Conservation (phyloP, 2,329 filamentous ascomycete species). For the Exophiala oligosperma region DNA sequence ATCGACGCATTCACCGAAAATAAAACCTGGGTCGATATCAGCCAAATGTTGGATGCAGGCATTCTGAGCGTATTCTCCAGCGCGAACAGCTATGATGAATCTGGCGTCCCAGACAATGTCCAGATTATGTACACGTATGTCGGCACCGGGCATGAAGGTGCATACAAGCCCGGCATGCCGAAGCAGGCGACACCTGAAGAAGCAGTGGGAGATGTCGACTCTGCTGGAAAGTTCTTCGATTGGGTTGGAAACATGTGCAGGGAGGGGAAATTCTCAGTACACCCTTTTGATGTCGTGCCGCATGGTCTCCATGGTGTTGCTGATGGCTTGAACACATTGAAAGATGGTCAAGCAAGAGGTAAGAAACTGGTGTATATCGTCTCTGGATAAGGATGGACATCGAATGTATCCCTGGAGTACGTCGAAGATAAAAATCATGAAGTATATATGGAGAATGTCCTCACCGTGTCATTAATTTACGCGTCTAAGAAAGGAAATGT, state of each 20-base stretch:
- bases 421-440: no score
- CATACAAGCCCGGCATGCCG: slow-evolving; percentile 19
- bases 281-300: slow-evolving; percentile 50
- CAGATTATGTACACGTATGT: slow-evolving; percentile 38
- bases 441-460: no score
- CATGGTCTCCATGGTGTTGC: slow-evolving; percentile 41
- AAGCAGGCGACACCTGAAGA: slow-evolving; percentile 27
- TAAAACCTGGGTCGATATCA: slow-evolving; percentile 46
- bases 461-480: no score
- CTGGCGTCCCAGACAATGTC: slow-evolving; percentile 35
- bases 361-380: slow-evolving; percentile 13
- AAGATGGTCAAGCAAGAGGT: slow-evolving; percentile 1
- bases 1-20: slow-evolving; percentile 60
- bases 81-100: slow-evolving; percentile 42
- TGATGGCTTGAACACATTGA: slow-evolving; percentile 5
- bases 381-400: neutral
- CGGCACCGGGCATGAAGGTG: slow-evolving; percentile 31
- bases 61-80: slow-evolving; percentile 45
- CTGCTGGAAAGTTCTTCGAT: slow-evolving; percentile 45
- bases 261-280: slow-evolving; percentile 50
- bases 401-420: no score
- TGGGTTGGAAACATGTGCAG: slow-evolving; percentile 47
- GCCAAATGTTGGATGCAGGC: slow-evolving; percentile 44
- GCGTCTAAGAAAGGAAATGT: no score
- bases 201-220: slow-evolving; percentile 39